Conservation (phyloP, 2,329 filamentous ascomycete genomes). For the Magnaporthales sp. region DNA sequence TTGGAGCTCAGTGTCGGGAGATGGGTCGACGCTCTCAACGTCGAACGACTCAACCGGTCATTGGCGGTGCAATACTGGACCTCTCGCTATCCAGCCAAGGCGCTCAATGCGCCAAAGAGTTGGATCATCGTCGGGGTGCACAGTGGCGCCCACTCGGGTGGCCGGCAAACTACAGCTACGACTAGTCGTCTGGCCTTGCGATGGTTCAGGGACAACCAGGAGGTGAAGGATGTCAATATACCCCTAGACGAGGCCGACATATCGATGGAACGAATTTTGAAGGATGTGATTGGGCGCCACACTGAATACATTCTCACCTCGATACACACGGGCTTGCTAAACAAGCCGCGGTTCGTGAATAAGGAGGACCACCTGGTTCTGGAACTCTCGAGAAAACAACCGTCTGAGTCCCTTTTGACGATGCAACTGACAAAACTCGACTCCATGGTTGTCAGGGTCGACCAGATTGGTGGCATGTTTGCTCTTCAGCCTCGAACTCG, state of each 20-base stretch:
- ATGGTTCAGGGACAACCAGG: slow-evolving; percentile 80
- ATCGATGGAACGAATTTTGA: slow-evolving; percentile 66
- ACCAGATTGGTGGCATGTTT: slow-evolving; percentile 71
- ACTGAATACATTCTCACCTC: slow-evolving; percentile 61
- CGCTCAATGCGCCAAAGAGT: slow-evolving; percentile 56
- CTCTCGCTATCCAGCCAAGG: slow-evolving; percentile 36
- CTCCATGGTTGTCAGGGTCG: slow-evolving; percentile 55
- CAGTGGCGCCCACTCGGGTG: slow-evolving; percentile 41
- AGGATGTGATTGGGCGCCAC: slow-evolving; percentile 67
- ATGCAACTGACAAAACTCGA: slow-evolving; percentile 61
- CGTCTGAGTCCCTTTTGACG: slow-evolving; percentile 57
- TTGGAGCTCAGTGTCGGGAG: slow-evolving; percentile 55
- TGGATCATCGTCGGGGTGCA: slow-evolving; percentile 85
- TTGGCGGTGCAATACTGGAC: slow-evolving; percentile 90
- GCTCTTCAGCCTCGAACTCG: slow-evolving; percentile 58
- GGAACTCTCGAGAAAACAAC: slow-evolving; percentile 48
- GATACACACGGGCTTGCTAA: slow-evolving; percentile 52
- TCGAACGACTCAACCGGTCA: slow-evolving; percentile 73
- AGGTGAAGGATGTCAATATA: slow-evolving; percentile 61
- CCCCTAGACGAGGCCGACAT: slow-evolving; percentile 57
- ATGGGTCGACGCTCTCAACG: slow-evolving; percentile 70
- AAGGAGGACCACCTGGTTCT: slow-evolving; percentile 51
- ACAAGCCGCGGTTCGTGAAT: slow-evolving; percentile 51
- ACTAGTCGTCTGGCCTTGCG: slow-evolving; percentile 53
- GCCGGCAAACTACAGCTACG: slow-evolving; percentile 28